Conservation (phyloP, 2,329 filamentous ascomycete species). For the Cytospora schulzeri region DNA sequence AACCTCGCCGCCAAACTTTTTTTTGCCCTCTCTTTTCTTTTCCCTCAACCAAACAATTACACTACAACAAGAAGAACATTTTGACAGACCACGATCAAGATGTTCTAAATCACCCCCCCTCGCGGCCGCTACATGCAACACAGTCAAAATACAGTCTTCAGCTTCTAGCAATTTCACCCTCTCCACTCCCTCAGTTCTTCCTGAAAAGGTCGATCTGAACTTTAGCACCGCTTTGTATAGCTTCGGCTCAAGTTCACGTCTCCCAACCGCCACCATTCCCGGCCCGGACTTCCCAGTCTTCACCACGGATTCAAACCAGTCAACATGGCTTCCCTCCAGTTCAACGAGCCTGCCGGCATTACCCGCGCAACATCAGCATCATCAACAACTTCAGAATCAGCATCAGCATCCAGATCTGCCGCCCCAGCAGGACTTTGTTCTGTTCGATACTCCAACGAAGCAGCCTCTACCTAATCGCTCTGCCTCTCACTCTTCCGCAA, state of each 20-base stretch:
- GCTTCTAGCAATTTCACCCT: constrained; percentile 43
- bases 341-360: constrained; percentile 63
- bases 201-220: constrained; percentile 67
- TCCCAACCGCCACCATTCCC: constrained; percentile 60
- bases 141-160: constrained; percentile 56
- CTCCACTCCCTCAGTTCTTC: constrained; percentile 58
- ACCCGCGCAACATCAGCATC: constrained; percentile 59
- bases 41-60: constrained; percentile 38
- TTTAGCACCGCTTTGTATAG: constrained; percentile 58
- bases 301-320: constrained; percentile 77
- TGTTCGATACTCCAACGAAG: constrained; percentile 63
- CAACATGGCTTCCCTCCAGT: constrained; percentile 80
- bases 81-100: constrained; percentile 50
- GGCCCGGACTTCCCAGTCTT: constrained; percentile 71
- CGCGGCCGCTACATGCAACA: constrained; percentile 38
- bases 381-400: constrained; percentile 45
- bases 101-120: constrained; percentile 58
- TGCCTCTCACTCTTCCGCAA: constrained; percentile 42
- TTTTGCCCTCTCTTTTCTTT: constrained; percentile 35
- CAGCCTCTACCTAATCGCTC: constrained; percentile 46
- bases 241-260: constrained; percentile 60
- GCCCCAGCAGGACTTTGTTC: constrained; percentile 74
- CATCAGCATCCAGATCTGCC: constrained; percentile 48
- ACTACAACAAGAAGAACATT: constrained; percentile 37
- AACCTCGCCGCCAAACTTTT: constrained; percentile 28